Percentiles rank a stretch among this genome's conserved stretches.
Conservation (phyloP, 2,329 filamentous ascomycete genomes). For the Botrytis porri region DNA sequence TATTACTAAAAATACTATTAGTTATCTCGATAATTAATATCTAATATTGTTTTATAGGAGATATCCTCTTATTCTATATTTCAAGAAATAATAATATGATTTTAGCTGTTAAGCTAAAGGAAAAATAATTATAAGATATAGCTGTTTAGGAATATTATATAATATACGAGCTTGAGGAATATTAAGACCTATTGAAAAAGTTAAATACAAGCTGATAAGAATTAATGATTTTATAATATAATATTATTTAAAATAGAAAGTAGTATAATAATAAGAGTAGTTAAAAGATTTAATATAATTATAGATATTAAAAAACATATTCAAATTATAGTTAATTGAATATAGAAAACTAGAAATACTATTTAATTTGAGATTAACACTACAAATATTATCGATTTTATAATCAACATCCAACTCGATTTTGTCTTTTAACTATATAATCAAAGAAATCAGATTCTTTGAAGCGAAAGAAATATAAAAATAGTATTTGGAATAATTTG, state of each 20-base stretch:
- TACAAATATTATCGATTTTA: background rate
- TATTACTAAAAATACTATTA: slow-evolving; percentile 35
- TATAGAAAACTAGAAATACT: background rate
- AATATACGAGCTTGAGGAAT: background rate
- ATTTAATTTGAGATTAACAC: background rate
- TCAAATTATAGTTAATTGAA: background rate
- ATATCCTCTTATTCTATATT: slow-evolving; percentile 20
- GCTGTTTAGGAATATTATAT: background rate
- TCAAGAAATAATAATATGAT: slow-evolving; percentile 22
- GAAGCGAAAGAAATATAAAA: background rate
- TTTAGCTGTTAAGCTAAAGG: slow-evolving; percentile 19
- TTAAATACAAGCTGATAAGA: background rate
- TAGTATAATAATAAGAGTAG: background rate
- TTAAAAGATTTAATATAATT: background rate
- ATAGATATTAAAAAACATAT: background rate
- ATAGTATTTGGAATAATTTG: background rate
- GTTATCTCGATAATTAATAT: slow-evolving; percentile 30
- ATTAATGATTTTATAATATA: background rate
- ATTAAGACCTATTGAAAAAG: background rate
- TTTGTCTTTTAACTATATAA: background rate
- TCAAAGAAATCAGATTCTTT: background rate
- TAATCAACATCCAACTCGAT: background rate
- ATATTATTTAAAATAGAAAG: slow-evolving; percentile 22
- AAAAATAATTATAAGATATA: slow-evolving; percentile 20
- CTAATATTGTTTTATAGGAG: slow-evolving; percentile 13